Base-by-base conservation (phyloP, 148 eudicot species). In the Pouteria glomerata region DNA sequence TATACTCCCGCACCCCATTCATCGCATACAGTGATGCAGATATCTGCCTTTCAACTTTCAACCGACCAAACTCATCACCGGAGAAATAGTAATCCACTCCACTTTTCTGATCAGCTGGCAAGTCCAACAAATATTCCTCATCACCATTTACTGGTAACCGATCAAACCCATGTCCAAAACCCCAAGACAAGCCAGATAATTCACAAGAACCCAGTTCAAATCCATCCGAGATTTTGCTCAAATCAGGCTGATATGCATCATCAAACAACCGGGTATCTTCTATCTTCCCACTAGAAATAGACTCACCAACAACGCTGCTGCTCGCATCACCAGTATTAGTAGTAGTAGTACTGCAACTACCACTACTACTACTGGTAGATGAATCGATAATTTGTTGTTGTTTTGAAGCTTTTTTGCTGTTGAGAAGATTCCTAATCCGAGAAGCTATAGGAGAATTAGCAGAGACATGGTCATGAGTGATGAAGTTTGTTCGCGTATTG, bases 241-340 rank as follows among this genome's bases (percentile, higher is more conserved):
- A 71, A 76, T 89, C 84, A 13, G 93, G 90, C 69, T 75, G 85
- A 70, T 86, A 86, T 51, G 85, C 90, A 75, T 86, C 84, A 80
- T 81, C 85, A 70, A 82, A 73, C 71, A 78, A 44, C 44, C 74
- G 83, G 53, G 68, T 66, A 26, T 78, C 77, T n/a, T 52, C 26
- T 72, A 73, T 39, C 61, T 44, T 69, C 39, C 55, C 68, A 55
- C 26, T 57, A 24, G 79, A 70, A 5, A 73, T 13, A 13, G 50
- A 48, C 16, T 69, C 65, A 68, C 52, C 72, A 52, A 66, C 81
- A 30, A 60, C 67, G 23, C 44, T 57, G n/a, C n/a, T n/a, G n/a
- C n/a, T n/a, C n/a, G n/a, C n/a, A n/a, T n/a, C n/a, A n/a, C n/a
- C n/a, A n/a, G n/a, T n/a, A n/a, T n/a, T n/a, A n/a, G n/a, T n/a